Evolutionary conservation across 2,329 filamentous ascomycete species (phyloP), one percentile per base, ranked within the genome.

Genomic region (Nemania sp.): DNA sequence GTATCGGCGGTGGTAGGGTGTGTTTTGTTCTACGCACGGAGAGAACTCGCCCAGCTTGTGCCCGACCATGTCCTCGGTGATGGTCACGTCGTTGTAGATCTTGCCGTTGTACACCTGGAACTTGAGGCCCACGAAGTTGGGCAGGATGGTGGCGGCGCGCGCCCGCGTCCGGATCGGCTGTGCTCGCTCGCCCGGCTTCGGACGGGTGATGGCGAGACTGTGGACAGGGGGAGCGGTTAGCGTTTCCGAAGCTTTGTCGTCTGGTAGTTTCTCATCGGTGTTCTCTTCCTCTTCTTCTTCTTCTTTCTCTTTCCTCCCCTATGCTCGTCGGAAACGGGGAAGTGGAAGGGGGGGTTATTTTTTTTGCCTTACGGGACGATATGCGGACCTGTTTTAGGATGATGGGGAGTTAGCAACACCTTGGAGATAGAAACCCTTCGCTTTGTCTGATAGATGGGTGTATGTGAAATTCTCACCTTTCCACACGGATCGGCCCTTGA

Each of bases 61-160:
- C 55, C 93, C 93, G 51, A 97, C 93, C 93, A 97, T 97, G 72
- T 97, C 91, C 75, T 97, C 93, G 15, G 92, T 96, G 65, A 97
- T 90, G 67, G 82, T 83, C 56, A 97, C 83, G 68, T 95, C 90
- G 69, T 89, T 79, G 77, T 97, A 97, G 34, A 84, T 84, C 80
- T 95, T 96, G 71, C 93, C 93, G 75, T 97, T 96, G 80, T 97
- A 90, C 61, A 97, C 86, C 77, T 93, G 89, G 76, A 97, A 97
- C 74, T 87, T 88, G 70, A 96, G 80, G 13, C 92, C 92, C 55
- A 97, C 91, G 74, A 97, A 97, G 77, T 90, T 96, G 65, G 93
- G 93, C 58, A 97, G 83, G 70, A 97, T 95, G 5, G 92, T 96
- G 34, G 93, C 93, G 58, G 89, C 85, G 66, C 93, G 90, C 39